Conservation (phyloP, 2,329 filamentous ascomycete species). For the Colletotrichum camelliae region DNA sequence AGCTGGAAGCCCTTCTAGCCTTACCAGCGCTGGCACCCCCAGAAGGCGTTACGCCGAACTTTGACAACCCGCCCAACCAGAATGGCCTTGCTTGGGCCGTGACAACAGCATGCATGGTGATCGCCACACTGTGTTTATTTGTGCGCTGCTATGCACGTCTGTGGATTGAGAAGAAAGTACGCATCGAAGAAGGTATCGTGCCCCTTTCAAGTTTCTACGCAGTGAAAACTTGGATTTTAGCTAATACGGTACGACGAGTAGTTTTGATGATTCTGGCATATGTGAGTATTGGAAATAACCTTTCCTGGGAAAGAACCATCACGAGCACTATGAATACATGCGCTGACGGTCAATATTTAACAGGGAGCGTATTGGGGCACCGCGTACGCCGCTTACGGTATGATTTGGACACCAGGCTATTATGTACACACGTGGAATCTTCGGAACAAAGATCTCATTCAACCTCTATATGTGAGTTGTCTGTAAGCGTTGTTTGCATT, state of each 20-base stretch:
- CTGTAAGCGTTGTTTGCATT: not conserved
- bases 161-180: not conserved
- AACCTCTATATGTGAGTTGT: not conserved
- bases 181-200: conserved; percentile 6
- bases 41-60: not conserved
- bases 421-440: conserved; percentile 10
- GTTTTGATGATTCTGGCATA: not conserved
- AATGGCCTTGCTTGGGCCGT: conserved; percentile 12
- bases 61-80: conserved; percentile 17
- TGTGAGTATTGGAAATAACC: not conserved
- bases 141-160: conserved; percentile 14
- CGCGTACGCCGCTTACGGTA: not conserved
- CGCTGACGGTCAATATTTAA: not conserved
- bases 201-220: not conserved
- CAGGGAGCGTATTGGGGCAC: not conserved
- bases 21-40: conserved; percentile 16
- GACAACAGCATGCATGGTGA: not conserved
- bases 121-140: not conserved
- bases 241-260: not conserved
- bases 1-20: conserved; percentile 14
- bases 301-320: not conserved
- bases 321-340: not conserved
- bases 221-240: not conserved
- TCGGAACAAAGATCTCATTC: not conserved
- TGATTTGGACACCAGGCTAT: not conserved